These are phyloP conservation scores for Elsinoe perseae DNA, from an alignment of 2,329 filamentous ascomycete genomes.

Conservation along the genomic window DNA sequence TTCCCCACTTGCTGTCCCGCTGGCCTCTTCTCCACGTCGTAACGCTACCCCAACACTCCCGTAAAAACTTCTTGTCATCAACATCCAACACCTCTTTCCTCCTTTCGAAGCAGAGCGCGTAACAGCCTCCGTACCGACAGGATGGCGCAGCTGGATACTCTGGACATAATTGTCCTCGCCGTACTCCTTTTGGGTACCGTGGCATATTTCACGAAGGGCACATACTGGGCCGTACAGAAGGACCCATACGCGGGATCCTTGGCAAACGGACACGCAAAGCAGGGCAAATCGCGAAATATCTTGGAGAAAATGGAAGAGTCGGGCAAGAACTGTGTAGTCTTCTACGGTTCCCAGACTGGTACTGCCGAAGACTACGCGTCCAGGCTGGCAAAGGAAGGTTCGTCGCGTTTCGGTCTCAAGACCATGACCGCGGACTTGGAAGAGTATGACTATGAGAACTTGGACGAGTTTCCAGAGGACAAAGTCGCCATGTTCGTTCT, in stretches of 20 bases:
- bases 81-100: not conserved
- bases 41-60: slow-evolving; percentile 10
- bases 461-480: slow-evolving; percentile 80
- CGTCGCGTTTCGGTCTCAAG: slow-evolving; percentile 89
- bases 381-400: slow-evolving; percentile 91
- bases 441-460: slow-evolving; percentile 93
- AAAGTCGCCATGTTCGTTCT: slow-evolving; percentile 93
- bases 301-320: slow-evolving; percentile 93
- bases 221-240: slow-evolving; percentile 79
- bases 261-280: slow-evolving; percentile 59
- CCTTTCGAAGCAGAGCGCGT: not conserved
- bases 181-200: slow-evolving; percentile 76
- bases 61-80: slow-evolving; percentile 7
- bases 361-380: slow-evolving; percentile 98
- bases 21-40: slow-evolving; percentile 8
- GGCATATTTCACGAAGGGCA: slow-evolving; percentile 97
- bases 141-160: slow-evolving; percentile 93
- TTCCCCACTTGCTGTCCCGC: slow-evolving; percentile 2
- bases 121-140: not conserved
- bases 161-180: slow-evolving; percentile 88
- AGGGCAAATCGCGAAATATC: slow-evolving; percentile 83
- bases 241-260: slow-evolving; percentile 79
- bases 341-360: slow-evolving; percentile 97
- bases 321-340: slow-evolving; percentile 94
- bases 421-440: slow-evolving; percentile 98